Evolutionary conservation across 2,329 filamentous ascomycete species (phyloP), one percentile per base, ranked within the genome.

Genomic region (Stagonosporopsis vannaccii): DNA sequence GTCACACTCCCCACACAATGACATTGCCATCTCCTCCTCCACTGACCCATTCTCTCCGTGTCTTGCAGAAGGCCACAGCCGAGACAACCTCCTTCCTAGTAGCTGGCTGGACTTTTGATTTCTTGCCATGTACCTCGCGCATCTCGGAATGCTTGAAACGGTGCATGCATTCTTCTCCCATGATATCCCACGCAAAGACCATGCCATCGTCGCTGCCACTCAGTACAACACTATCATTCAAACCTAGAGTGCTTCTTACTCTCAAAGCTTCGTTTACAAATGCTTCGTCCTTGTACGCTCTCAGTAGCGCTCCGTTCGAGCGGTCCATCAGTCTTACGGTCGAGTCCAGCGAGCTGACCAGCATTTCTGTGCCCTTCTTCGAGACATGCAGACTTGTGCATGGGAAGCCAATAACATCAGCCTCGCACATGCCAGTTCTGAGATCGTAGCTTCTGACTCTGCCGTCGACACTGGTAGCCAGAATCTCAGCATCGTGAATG

Each of bases 381-480:
- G 90, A 90, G 45, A 90, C 79, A 37, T 79, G 79, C 52, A 97
- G 73, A 74, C 88, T 92, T 7, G 92, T 96, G n/a, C 97, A 90
- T 2, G 84, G 80, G 57, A 81, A 78, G 36, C 71, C 73, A 51
- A 75, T 65, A 39, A 72, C 69, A 61, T 73, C 68, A 4, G 74
- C 73, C 60, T 70, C 71, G 81, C 83, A 49, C 85, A 80, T 81
- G 0, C 93, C 93, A 82, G 86, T 90, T 51, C 92, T 83, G 36
- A 96, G 78, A 78, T 98, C 94, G 77, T 98, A 97, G 57, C 83
- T 83, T 50, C 94, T 81, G 1, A 96, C 85, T 55, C 90, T 82
- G 2, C 93, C 93, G 77, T 98, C 94, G 53, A 97, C 91, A 73
- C 91, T 93, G 0, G 89, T 92, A 1, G 85, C 84, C 1, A 92